phyloP scores from a whole-genome alignment of 2,329 filamentous ascomycete genomes.

The Sporothrix pallida region DNA sequence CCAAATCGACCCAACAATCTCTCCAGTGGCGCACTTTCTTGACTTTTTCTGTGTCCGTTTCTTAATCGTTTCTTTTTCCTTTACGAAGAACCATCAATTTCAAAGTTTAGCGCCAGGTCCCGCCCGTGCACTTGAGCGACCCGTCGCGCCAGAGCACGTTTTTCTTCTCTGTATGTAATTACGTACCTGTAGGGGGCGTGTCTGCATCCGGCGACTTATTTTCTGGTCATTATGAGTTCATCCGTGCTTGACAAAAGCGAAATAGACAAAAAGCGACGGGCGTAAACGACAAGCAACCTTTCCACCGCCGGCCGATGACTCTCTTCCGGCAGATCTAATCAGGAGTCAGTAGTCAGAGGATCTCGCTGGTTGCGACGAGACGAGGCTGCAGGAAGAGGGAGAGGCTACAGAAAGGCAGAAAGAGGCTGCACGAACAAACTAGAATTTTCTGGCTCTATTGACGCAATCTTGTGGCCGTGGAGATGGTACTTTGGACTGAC shows the following conservation, averaged over 20 bases:
- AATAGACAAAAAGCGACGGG: background rate
- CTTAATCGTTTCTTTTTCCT: background rate
- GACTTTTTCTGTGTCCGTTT: background rate
- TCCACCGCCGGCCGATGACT: background rate
- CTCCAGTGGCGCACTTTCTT: background rate
- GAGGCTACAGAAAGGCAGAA: no score
- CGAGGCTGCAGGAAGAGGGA: no score
- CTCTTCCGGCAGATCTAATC: background rate
- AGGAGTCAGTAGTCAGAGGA: no score
- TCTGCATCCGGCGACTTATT: constrained; percentile 17
- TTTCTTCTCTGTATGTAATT: background rate
- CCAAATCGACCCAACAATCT: background rate
- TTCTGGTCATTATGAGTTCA: constrained; percentile 14
- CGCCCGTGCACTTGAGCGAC: constrained; percentile 2
- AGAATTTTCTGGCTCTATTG: background rate
- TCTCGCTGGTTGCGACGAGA: no score
- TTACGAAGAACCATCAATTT: background rate
- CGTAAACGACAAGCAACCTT: background rate
- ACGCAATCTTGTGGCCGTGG: background rate
- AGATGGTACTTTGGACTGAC: no score
- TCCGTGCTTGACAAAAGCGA: constrained; percentile 3
- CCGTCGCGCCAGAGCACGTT: constrained; percentile 1
- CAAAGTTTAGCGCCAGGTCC: background rate
- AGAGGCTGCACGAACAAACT: background rate
- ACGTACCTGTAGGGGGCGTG: background rate